Evolutionary conservation across 2,329 filamentous ascomycete species (phyloP).

Genomic region (Fusarium sublunatum): DNA sequence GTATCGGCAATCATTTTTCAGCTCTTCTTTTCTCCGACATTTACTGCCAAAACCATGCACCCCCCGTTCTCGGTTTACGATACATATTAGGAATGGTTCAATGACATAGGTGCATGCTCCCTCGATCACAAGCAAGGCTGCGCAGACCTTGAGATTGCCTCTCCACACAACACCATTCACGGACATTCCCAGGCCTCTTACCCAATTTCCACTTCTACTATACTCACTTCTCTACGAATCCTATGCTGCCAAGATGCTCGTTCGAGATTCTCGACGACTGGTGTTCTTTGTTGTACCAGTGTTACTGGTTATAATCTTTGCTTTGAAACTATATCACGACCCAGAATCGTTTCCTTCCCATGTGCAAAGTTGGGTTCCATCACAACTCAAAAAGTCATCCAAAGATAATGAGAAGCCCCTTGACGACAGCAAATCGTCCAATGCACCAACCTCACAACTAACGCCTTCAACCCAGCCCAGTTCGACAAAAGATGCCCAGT

Average conservation of each 20-base stretch:
- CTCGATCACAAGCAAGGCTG: background rate
- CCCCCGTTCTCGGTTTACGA: conserved; percentile 11
- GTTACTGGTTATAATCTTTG: conserved; percentile 48
- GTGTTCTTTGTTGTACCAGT: conserved; percentile 48
- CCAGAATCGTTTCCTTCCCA: conserved; percentile 8
- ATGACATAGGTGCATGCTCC: conserved; percentile 6
- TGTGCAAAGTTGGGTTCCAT: conserved; percentile 19
- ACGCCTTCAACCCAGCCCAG: conserved; percentile 1
- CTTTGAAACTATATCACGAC: conserved; percentile 35
- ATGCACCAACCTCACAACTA: background rate
- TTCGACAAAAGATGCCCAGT: background rate
- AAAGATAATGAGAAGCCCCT: conserved; percentile 4
- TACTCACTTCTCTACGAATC: background rate
- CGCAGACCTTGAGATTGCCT: background rate
- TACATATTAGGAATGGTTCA: conserved; percentile 21
- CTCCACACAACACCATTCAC: conserved; percentile 4
- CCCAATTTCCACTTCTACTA: conserved; percentile 6
- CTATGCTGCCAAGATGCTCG: conserved; percentile 46
- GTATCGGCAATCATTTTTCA: conserved; percentile 10
- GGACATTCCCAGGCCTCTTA: conserved; percentile 1
- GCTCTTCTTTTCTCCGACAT: conserved; percentile 6
- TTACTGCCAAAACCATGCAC: background rate
- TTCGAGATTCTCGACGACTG: conserved; percentile 49
- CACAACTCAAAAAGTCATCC: conserved; percentile 6
- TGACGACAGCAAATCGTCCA: background rate